Evolutionary conservation across 2,329 filamentous ascomycete genomes (phyloP).

Genomic region (Endoconidiophora polonica): DNA sequence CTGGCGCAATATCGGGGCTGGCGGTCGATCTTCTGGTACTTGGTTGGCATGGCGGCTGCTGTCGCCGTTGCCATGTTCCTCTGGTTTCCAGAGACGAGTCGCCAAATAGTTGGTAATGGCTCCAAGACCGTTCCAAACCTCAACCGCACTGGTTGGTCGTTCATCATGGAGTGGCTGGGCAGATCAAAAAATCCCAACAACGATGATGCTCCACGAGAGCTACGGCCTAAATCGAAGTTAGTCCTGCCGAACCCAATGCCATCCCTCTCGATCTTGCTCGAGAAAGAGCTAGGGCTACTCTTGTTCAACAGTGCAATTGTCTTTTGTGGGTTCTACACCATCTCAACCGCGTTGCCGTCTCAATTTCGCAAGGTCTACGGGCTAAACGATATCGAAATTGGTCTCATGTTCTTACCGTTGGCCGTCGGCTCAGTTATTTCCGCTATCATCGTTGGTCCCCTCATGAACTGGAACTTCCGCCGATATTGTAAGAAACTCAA

Average conservation of each 20-base stretch:
- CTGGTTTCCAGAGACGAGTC: conserved; percentile 38
- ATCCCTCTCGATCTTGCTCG: conserved; percentile 24
- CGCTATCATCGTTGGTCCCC: conserved; percentile 30
- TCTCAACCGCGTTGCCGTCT: conserved; percentile 28
- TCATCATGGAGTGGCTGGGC: conserved; percentile 14
- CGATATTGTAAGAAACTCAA: conserved; percentile 39
- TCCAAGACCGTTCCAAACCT: conserved; percentile 25
- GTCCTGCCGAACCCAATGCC: conserved; percentile 24
- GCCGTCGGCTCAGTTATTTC: conserved; percentile 32
- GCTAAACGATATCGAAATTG: conserved; percentile 37
- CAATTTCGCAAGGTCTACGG: conserved; percentile 37
- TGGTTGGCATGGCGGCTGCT: conserved; percentile 29
- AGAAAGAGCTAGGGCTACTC: conserved; percentile 28
- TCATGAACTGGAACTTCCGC: conserved; percentile 52
- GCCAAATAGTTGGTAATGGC: conserved; percentile 34
- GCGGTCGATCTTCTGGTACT: conserved; percentile 46
- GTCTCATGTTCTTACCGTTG: conserved; percentile 35
- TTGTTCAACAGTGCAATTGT: conserved; percentile 28
- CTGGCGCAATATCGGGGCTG: conserved; percentile 40
- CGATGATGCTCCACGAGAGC: neutral
- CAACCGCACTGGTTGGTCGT: conserved; percentile 21
- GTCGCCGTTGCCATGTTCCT: conserved; percentile 27
- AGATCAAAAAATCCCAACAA: neutral
- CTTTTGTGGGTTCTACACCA: conserved; percentile 34
- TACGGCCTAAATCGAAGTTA: neutral